Base-by-base conservation (phyloP, 805 yeast genomes). In the Sporopachydermia lactativora region DNA sequence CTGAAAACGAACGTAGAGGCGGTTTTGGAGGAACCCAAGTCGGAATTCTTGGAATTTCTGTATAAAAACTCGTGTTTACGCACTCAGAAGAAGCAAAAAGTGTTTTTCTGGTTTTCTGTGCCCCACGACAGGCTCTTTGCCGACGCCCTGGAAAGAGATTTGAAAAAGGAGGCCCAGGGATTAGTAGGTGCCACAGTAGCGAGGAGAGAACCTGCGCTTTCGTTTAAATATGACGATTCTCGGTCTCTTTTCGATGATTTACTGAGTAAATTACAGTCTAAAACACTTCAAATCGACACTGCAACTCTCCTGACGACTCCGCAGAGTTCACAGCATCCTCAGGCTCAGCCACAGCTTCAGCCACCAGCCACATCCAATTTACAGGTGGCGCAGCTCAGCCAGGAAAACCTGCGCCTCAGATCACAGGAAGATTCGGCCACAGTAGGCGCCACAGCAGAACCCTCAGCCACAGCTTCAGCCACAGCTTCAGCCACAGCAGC, bases 11-110 rank as follows among this genome's bases (percentile, higher is more conserved):
- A 92, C 16, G 69, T 76, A 3, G 89, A 85, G 63, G 95, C 97
- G 11, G 71, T 84, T 3, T 64, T 89, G 43, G 97, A 89, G 56
- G 75, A 73, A 38, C 95, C 97, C 13, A 76, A 82, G 54, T 83
- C 95, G 0, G 77, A 76, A 28, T 86, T 89, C 55, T 65, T 89
- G 44, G 81, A 80, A 46, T 86, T 89, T 52, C 64, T 89, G 18
- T 85, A 81, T 60, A 81, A 79, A 53, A 83, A 89, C 55, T 76
- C 78, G 47, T 89, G 97, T 55, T 66, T 89, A 17, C 70, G 95
- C 50, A 89, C 98, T 0, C 96, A 89, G 52, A 89, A 89, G 69
- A 89, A 92, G 53, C 98, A 89, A 57, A 89, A 92, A 54, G 96
- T 89, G 36, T 89, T 89, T 56, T 85, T 81, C 58, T 92, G 97